Conservation (phyloP, 2,329 filamentous ascomycete genomes). For the Acrodontium crateriforme region DNA sequence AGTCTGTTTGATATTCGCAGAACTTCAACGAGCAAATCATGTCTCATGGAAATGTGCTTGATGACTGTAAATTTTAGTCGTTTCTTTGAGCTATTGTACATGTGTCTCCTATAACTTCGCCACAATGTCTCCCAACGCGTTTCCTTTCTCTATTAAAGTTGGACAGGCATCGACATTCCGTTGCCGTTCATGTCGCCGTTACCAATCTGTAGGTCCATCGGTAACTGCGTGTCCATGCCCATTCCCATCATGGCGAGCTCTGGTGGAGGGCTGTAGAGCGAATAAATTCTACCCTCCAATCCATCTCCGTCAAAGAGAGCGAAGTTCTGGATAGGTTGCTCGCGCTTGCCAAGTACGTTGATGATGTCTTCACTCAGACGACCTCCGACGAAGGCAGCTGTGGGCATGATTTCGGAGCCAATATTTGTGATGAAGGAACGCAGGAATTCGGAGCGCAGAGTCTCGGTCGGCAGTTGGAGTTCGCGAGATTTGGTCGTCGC, state of each 20-base stretch:
- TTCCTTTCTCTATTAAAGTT: too few relatives aligned
- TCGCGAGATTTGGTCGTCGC: conserved; percentile 67
- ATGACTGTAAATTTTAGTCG: too few relatives aligned
- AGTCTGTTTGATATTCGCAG: too few relatives aligned
- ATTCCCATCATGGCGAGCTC: conserved; percentile 10
- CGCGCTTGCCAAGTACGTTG: conserved; percentile 78
- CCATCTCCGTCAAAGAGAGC: conserved; percentile 78
- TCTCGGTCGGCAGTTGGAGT: conserved; percentile 33
- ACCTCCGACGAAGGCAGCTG: conserved; percentile 78
- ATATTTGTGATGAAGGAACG: conserved; percentile 78
- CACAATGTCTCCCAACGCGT: too few relatives aligned
- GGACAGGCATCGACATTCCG: too few relatives aligned
- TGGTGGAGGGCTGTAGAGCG: conserved; percentile 36
- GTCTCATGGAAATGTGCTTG: too few relatives aligned
- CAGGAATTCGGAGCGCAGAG: conserved; percentile 47
- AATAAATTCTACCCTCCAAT: conserved; percentile 65
- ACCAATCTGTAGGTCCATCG: too few relatives aligned
- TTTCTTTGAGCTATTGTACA: too few relatives aligned
- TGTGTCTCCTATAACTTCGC: too few relatives aligned
- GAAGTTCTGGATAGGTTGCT: conserved; percentile 94
- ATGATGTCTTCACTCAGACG: conserved; percentile 92
- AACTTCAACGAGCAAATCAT: too few relatives aligned
- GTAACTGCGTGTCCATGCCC: too few relatives aligned
- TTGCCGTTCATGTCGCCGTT: too few relatives aligned
- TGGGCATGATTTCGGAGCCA: conserved; percentile 69